Base-by-base conservation (phyloP, 2,329 filamentous ascomycete genomes). In the Beauveria brongniartii region DNA sequence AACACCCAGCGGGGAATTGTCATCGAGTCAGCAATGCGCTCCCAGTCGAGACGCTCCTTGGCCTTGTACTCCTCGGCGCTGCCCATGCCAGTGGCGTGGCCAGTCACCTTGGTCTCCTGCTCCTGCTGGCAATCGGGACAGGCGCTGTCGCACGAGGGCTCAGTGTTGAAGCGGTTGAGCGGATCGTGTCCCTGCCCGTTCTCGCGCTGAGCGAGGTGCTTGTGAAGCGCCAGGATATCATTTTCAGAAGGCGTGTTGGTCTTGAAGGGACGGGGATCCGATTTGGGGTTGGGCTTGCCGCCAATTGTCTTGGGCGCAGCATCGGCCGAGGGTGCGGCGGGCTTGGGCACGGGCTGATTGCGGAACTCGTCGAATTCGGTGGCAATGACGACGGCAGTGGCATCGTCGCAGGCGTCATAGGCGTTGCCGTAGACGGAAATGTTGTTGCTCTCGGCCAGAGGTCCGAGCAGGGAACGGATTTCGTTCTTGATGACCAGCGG, bases 351-450 rank as follows among this genome's bases (percentile, higher is more conserved):
- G 16, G 74, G 72, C 64, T 74, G 72, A 66, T 75, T 77, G 57
- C 76, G 75, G 70, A 83, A 83, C 73, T 82, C 80, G 66, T 83
- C 80, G 63, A 80, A 82, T 62, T 83, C 80, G 55, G 81, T 83
- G n/a, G 79, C 78, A 67, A 83, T 79, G 62, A 83, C 72, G 48
- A 83, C 71, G 43, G 81, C 81, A 48, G 80, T 76, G 67, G 77
- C 78, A 48, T 68, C 73, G 46, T 73, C 66, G 67, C 80, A 83
- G 22, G 81, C 81, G 43, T 77, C 75, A 63, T 82, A 79, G 34
- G 74, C 77, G 61, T 78, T 76, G 7, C 72, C 73, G 66, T 81
- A 80, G 37, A 83, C 76, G 14, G 34, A 37, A 37, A 83, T 72
- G 52, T 76, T 77, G 22, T 76, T 74, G 16, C 74, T 76, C 14